These are phyloP conservation scores for Globisporangium takayamanum DNA, from an alignment of 352 stramenopile species.

Conservation along the genomic window DNA sequence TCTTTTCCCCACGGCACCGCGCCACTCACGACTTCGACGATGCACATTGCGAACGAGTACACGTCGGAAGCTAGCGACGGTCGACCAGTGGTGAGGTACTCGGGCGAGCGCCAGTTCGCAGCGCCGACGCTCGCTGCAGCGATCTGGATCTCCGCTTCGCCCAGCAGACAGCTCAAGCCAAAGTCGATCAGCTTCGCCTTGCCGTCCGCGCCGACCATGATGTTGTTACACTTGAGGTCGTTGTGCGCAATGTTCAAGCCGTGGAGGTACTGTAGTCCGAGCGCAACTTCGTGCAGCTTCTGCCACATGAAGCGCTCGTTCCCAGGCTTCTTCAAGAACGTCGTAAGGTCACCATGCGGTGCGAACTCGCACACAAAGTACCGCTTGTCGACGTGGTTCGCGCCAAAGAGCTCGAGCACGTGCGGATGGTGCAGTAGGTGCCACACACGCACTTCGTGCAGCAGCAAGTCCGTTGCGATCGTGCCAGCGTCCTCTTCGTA, in stretches of 20 bases:
- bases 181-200: constrained; percentile 26
- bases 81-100: constrained; percentile 1
- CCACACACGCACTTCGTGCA: neutral
- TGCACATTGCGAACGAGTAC: constrained; percentile 5
- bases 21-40: neutral
- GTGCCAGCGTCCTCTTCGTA: neutral
- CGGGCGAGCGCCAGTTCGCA: neutral
- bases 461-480: constrained; percentile 2
- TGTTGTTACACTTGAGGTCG: constrained; percentile 23
- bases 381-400: neutral
- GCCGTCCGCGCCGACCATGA: constrained; percentile 18
- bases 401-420: neutral
- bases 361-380: neutral
- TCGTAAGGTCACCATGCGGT: neutral
- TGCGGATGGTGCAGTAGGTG: neutral
- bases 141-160: neutral
- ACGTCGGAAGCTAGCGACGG: constrained; percentile 7
- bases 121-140: neutral
- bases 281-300: constrained; percentile 2
- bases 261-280: constrained; percentile 6
- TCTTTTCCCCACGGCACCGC: neutral
- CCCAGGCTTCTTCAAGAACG: neutral
- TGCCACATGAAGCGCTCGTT: neutral
- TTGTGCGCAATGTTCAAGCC: constrained; percentile 6
- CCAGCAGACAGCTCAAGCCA: constrained; percentile 8